Percentiles rank a stretch among this genome's conserved stretches.
phyloP scores from a whole-genome alignment of 768 basidiomycete genomes.

The Amanita inopinata region DNA sequence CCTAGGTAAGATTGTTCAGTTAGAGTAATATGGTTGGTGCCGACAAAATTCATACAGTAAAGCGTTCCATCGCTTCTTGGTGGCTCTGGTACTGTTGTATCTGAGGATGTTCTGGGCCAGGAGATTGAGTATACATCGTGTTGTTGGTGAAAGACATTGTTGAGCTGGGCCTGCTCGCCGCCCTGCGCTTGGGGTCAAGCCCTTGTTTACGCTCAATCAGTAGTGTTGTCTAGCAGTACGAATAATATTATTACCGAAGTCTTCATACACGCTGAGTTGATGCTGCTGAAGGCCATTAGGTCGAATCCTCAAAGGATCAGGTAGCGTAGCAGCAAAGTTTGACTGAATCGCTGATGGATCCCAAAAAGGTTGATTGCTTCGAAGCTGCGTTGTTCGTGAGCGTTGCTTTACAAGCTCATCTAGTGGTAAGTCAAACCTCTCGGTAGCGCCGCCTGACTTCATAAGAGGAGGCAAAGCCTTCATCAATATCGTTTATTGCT shows the following conservation, averaged over 20 bases:
- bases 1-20: slow-evolving; percentile 15
- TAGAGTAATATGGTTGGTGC: neutral
- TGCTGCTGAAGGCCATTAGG: slow-evolving; percentile 69
- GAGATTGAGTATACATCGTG: slow-evolving; percentile 49
- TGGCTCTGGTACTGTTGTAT: slow-evolving; percentile 44
- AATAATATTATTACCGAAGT: slow-evolving; percentile 56
- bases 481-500: slow-evolving; percentile 88
- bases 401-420: neutral
- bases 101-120: slow-evolving; percentile 45
- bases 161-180: slow-evolving; percentile 60
- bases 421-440: slow-evolving; percentile 41
- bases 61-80: slow-evolving; percentile 84
- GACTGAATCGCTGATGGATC: slow-evolving; percentile 68
- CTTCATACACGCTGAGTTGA: slow-evolving; percentile 89
- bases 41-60: slow-evolving; percentile 30
- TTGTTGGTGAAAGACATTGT: slow-evolving; percentile 54
- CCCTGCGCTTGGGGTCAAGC: slow-evolving; percentile 46
- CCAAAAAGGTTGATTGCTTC: slow-evolving; percentile 76
- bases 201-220: slow-evolving; percentile 22
- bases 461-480: slow-evolving; percentile 75
- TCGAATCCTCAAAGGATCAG: slow-evolving; percentile 84
- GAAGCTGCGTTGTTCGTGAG: slow-evolving; percentile 31
- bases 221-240: slow-evolving; percentile 6
- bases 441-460: slow-evolving; percentile 79
- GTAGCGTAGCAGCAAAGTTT: slow-evolving; percentile 62